These are phyloP conservation scores for Dipsacomyces acuminosporus DNA, from an alignment of 371 early-diverging fungal genomes.

Conservation along the genomic window DNA sequence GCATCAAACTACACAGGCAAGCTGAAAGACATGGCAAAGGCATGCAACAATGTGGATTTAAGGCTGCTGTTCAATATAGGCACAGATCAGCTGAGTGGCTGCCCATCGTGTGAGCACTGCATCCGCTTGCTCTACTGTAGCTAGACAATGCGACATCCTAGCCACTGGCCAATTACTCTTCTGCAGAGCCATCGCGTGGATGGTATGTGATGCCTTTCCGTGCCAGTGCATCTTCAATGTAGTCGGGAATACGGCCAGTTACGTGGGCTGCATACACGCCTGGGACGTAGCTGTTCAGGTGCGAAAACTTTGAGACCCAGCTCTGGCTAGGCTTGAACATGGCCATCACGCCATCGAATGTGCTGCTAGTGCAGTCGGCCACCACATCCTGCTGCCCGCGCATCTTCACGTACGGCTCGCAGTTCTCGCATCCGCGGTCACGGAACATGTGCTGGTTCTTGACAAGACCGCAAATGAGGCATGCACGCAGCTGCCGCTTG, in stretches of 20 bases:
- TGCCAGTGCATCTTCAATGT: conserved; percentile 74
- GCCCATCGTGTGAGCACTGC: too few relatives aligned
- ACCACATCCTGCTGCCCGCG: conserved; percentile 66
- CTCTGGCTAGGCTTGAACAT: conserved; percentile 72
- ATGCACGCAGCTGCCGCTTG: conserved; percentile 81
- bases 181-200: conserved; percentile 76
- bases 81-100: too few relatives aligned
- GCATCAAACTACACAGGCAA: too few relatives aligned
- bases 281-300: conserved; percentile 74
- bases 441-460: conserved; percentile 80
- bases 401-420: conserved; percentile 78
- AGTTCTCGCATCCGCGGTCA: conserved; percentile 86
- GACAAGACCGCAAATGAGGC: conserved; percentile 87
- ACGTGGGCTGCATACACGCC: conserved; percentile 93
- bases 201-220: conserved; percentile 75
- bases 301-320: conserved; percentile 77
- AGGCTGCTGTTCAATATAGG: too few relatives aligned
- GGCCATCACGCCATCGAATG: conserved; percentile 85
- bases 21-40: too few relatives aligned
- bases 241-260: conserved; percentile 82
- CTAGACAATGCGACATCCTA: too few relatives aligned
- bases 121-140: too few relatives aligned
- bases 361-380: conserved; percentile 77
- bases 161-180: conserved; percentile 51
- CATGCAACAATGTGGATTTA: too few relatives aligned